phyloP scores from a whole-genome alignment of 1,284 basidiomycete genomes.

The Trichosporon sp. region DNA sequence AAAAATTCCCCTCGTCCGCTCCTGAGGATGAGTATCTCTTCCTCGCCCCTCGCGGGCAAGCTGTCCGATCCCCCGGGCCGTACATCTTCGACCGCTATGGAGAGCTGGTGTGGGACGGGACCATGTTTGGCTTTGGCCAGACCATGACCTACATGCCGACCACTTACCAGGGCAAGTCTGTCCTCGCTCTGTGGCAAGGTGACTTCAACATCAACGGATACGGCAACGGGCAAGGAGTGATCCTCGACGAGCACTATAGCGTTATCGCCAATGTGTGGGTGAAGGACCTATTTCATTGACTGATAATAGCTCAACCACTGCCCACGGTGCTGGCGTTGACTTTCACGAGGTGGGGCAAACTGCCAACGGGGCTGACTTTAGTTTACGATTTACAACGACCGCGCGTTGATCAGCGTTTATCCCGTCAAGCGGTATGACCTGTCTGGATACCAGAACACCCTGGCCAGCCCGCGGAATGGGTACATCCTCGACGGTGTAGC shows the following conservation, averaged over 20 bases:
- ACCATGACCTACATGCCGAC: constrained; percentile 37
- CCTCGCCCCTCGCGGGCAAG: constrained; percentile 38
- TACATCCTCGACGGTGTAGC: constrained; percentile 40
- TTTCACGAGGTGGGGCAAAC: constrained; percentile 35
- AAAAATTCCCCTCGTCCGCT: constrained; percentile 27
- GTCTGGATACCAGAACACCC: constrained; percentile 10
- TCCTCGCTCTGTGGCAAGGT: constrained; percentile 44
- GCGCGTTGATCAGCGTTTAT: constrained; percentile 46
- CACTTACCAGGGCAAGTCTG: constrained; percentile 37
- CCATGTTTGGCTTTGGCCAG: constrained; percentile 36
- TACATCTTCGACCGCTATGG: constrained; percentile 41
- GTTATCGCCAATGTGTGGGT: constrained; percentile 38
- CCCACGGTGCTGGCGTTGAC: constrained; percentile 30
- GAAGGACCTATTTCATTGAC: too few relatives aligned
- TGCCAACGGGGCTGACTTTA: constrained; percentile 19
- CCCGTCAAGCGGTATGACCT: constrained; percentile 35
- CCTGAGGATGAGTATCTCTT: constrained; percentile 34
- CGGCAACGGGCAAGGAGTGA: constrained; percentile 34
- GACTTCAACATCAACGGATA: constrained; percentile 36
- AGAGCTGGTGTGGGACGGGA: constrained; percentile 42
- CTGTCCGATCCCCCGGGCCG: constrained; percentile 29
- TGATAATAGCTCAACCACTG: constrained; percentile 21
- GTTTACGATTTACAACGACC: constrained; percentile 43
- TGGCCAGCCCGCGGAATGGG: background rate
- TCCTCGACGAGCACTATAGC: constrained; percentile 42